phyloP scores from a whole-genome alignment of 768 basidiomycete genomes.

The Suillus americanus region DNA sequence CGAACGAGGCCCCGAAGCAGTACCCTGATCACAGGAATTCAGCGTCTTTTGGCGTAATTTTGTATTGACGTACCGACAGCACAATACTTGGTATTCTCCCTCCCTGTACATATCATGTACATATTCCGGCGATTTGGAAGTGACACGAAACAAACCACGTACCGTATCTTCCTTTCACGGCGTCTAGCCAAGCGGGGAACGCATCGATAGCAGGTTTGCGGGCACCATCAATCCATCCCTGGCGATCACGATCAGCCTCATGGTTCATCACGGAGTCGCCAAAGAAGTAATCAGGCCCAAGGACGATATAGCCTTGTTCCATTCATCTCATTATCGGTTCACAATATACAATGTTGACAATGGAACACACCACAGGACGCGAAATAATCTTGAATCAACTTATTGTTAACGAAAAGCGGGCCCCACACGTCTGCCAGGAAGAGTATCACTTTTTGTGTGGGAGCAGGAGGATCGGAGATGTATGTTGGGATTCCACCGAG shows the following conservation, averaged over 20 bases:
- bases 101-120: constrained; percentile 14
- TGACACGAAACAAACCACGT: background rate
- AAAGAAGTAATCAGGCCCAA: constrained; percentile 63
- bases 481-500: constrained; percentile 52
- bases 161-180: constrained; percentile 51
- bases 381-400: constrained; percentile 61
- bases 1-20: constrained; percentile 55
- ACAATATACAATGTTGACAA: background rate
- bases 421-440: constrained; percentile 59
- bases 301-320: constrained; percentile 49
- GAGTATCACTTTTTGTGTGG: constrained; percentile 43
- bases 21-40: constrained; percentile 39
- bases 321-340: background rate
- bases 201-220: constrained; percentile 34
- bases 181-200: constrained; percentile 50
- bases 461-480: constrained; percentile 43
- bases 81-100: constrained; percentile 34
- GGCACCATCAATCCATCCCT: constrained; percentile 38
- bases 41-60: background rate
- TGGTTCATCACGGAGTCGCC: constrained; percentile 43
- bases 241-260: constrained; percentile 28
- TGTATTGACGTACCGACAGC: constrained; percentile 39
- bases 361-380: constrained; percentile 51
- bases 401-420: constrained; percentile 52
- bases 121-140: constrained; percentile 15